These are phyloP conservation scores for Boletus eberwhitei DNA, from an alignment of 768 basidiomycete genomes.

Conservation along the genomic window DNA sequence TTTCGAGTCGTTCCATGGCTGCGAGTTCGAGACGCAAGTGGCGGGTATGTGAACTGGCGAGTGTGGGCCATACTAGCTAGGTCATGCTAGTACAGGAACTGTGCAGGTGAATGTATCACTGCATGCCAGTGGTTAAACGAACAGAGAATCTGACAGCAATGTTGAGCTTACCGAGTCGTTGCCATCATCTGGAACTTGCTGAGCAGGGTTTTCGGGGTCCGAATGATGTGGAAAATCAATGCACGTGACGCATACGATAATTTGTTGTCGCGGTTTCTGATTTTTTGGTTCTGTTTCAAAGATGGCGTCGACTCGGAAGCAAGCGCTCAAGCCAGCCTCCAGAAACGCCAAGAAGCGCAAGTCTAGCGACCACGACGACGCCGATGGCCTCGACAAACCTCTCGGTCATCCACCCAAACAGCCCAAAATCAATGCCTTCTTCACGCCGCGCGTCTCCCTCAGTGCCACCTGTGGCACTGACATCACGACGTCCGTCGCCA, in stretches of 20 bases:
- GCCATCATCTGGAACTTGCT: too few relatives aligned
- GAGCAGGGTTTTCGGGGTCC: too few relatives aligned
- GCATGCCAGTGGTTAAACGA: too few relatives aligned
- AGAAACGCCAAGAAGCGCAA: constrained; percentile 26
- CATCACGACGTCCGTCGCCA: constrained; percentile 32
- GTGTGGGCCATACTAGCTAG: too few relatives aligned
- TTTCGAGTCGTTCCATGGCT: too few relatives aligned
- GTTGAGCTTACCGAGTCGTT: too few relatives aligned
- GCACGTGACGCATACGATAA: constrained; percentile 16
- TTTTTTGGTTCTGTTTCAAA: neutral
- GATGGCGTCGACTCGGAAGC: constrained; percentile 9
- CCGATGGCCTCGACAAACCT: neutral
- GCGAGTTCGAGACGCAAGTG: too few relatives aligned
- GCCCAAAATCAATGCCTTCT: constrained; percentile 25
- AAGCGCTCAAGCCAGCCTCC: constrained; percentile 6
- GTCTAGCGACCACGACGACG: constrained; percentile 2
- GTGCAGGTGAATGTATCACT: too few relatives aligned
- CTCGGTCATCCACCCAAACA: constrained; percentile 14
- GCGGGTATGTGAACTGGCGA: too few relatives aligned
- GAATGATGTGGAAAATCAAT: constrained; percentile 6
- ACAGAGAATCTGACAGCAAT: too few relatives aligned
- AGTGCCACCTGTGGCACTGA: constrained; percentile 29
- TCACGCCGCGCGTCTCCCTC: constrained; percentile 27
- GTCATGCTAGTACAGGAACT: too few relatives aligned
- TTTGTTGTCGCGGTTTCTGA: constrained; percentile 17